These are phyloP conservation scores for Hypericum perforatum DNA, from an alignment of 345 rosid species.

Conservation along the genomic window DNA sequence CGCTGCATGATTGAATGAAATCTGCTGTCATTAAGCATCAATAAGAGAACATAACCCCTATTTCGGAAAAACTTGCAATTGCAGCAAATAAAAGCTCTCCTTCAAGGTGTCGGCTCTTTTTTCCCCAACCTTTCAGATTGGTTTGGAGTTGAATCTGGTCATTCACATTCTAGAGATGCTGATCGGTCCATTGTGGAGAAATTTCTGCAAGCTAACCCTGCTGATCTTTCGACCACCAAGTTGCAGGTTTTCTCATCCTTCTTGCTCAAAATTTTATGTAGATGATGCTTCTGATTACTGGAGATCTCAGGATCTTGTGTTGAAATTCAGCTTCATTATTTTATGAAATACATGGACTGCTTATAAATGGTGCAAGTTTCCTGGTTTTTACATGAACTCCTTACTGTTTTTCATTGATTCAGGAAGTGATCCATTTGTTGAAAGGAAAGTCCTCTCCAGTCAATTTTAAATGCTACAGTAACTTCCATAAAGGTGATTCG, in stretches of 20 bases:
- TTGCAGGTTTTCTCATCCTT: conserved; percentile 50
- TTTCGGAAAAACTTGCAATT: conserved; percentile 15
- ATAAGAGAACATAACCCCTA: background rate
- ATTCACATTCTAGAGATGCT: conserved; percentile 54
- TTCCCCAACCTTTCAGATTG: conserved; percentile 72
- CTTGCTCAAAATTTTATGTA: background rate
- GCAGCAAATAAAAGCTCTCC: conserved; percentile 91
- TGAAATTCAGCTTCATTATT: too few relatives aligned
- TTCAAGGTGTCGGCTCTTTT: conserved; percentile 59
- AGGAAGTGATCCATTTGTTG: conserved; percentile 91
- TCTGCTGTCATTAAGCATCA: background rate
- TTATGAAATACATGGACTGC: background rate
- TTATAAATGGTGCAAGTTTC: background rate
- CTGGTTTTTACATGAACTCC: background rate
- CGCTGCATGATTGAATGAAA: background rate
- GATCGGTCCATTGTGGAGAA: conserved; percentile 75
- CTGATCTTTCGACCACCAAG: conserved; percentile 70
- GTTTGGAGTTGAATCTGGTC: conserved; percentile 52
- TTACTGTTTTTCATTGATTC: too few relatives aligned
- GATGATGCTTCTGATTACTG: too few relatives aligned
- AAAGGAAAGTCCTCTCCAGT: conserved; percentile 67
- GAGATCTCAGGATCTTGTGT: too few relatives aligned
- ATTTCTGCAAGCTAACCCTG: conserved; percentile 71
- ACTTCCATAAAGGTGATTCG: conserved; percentile 58
- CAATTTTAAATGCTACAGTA: conserved; percentile 84